A percentile compares a stretch with the other conserved stretches of the same genome.
phyloP scores from a whole-genome alignment of 352 stramenopile species.

The Pythium aphanidermatum region DNA sequence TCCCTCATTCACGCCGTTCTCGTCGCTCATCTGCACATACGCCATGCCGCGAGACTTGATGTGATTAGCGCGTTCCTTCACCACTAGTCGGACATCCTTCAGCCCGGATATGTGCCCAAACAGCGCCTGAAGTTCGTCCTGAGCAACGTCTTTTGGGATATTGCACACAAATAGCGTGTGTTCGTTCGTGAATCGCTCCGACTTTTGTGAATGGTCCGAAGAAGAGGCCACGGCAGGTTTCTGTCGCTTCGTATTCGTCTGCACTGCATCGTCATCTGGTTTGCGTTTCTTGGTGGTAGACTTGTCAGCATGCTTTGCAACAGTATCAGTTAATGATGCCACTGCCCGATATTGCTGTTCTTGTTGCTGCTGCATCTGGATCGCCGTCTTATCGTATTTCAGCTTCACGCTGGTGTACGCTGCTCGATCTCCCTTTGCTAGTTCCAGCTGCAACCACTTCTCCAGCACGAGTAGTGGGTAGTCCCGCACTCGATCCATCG shows the following conservation, averaged over 20 bases:
- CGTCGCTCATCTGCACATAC: slow-evolving; percentile 60
- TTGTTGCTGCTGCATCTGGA: slow-evolving; percentile 2
- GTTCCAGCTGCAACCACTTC: slow-evolving; percentile 20
- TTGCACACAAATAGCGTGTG: slow-evolving; percentile 69
- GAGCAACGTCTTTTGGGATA: slow-evolving; percentile 45
- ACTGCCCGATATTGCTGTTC: background rate
- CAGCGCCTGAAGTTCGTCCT: slow-evolving; percentile 43
- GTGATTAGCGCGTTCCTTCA: slow-evolving; percentile 50
- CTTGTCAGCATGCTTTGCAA: background rate
- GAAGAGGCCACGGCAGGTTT: background rate
- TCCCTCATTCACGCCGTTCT: slow-evolving; percentile 29
- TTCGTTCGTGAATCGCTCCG: slow-evolving; percentile 39
- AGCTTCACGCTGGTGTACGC: slow-evolving; percentile 1
- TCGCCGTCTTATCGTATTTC: slow-evolving; percentile 2
- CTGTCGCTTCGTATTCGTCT: background rate
- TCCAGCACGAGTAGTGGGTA: slow-evolving; percentile 18
- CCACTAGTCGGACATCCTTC: slow-evolving; percentile 54
- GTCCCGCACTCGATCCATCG: slow-evolving; percentile 14
- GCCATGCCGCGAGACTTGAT: slow-evolving; percentile 69
- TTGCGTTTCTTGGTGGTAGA: slow-evolving; percentile 14
- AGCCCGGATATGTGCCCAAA: slow-evolving; percentile 42
- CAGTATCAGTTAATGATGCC: background rate
- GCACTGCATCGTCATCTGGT: background rate
- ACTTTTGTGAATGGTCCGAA: background rate
- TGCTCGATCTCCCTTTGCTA: slow-evolving; percentile 6